phyloP scores from a whole-genome alignment of 331 rosid genomes.

The Phaseolus coccineus region DNA sequence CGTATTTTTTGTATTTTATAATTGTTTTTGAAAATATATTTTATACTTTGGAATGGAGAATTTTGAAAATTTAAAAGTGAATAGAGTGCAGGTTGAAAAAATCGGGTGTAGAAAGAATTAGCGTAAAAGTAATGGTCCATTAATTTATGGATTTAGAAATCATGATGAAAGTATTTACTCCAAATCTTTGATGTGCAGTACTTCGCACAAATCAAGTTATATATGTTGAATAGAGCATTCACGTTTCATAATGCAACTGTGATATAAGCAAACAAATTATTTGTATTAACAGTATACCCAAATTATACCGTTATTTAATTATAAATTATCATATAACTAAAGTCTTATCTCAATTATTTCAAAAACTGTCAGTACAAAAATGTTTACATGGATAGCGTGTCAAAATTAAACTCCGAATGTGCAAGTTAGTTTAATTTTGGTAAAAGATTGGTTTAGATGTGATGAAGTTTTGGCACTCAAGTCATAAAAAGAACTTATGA shows the following conservation, averaged over 20 bases:
- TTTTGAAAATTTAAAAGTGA: too few species aligned
- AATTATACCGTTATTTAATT: not conserved
- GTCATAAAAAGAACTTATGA: not conserved
- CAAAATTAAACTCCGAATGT: too few species aligned
- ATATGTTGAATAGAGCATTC: not conserved
- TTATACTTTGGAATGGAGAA: too few species aligned
- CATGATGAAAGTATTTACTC: not conserved
- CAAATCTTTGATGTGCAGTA: not conserved
- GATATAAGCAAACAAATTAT: not conserved
- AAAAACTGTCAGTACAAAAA: not conserved
- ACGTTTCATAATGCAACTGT: not conserved
- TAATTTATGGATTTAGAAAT: not conserved
- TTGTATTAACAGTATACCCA: not conserved
- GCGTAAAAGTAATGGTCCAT: not conserved
- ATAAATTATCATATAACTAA: not conserved
- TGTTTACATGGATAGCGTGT: too few species aligned
- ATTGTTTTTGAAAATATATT: too few species aligned
- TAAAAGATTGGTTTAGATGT: not conserved
- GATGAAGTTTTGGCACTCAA: not conserved
- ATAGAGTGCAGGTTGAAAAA: too few species aligned
- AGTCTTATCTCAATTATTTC: too few species aligned
- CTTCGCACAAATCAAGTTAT: too few species aligned
- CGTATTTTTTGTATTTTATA: too few species aligned
- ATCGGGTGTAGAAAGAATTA: too few species aligned
- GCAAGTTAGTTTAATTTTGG: not conserved